These are phyloP conservation scores for Saccharomycopsis phalli DNA, from an alignment of 1,139 yeast genomes.

Conservation along the genomic window DNA sequence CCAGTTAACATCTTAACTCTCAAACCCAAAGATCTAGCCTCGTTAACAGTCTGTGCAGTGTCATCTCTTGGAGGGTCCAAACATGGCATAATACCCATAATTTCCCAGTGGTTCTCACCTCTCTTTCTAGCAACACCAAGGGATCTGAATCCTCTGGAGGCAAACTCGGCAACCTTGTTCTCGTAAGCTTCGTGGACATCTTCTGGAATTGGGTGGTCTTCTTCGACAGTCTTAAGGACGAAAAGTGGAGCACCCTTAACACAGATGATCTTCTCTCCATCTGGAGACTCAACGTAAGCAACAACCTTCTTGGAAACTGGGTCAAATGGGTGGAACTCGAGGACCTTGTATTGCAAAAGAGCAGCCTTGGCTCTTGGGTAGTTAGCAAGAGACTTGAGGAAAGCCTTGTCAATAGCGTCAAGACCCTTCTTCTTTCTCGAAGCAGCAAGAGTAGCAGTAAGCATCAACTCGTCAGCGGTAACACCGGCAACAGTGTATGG, in stretches of 20 bases:
- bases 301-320: constrained; percentile 97
- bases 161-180: constrained; percentile 95
- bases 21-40: constrained; percentile 89
- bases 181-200: constrained; percentile 92
- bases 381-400: constrained; percentile 77
- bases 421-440: constrained; percentile 98
- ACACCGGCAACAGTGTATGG: constrained; percentile 99
- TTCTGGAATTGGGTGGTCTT: constrained; percentile 94
- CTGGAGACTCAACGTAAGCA: constrained; percentile 90
- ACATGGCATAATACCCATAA: constrained; percentile 96
- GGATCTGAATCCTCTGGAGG: constrained; percentile 97
- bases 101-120: constrained; percentile 99
- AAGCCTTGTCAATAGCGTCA: constrained; percentile 96
- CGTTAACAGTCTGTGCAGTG: constrained; percentile 91
- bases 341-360: constrained; percentile 88
- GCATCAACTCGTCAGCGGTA: constrained; percentile 93
- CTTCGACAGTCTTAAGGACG: constrained; percentile 92
- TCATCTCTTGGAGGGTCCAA: constrained; percentile 92
- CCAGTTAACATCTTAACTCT: constrained; percentile 98
- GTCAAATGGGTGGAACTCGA: constrained; percentile 95
- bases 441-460: constrained; percentile 97
- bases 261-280: constrained; percentile 93
- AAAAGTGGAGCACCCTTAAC: constrained; percentile 97
- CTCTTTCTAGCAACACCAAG: constrained; percentile 98
- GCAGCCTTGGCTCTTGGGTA: constrained; percentile 95